phyloP scores from a whole-genome alignment of 345 rosid genomes.

The Durio zibethinus region DNA sequence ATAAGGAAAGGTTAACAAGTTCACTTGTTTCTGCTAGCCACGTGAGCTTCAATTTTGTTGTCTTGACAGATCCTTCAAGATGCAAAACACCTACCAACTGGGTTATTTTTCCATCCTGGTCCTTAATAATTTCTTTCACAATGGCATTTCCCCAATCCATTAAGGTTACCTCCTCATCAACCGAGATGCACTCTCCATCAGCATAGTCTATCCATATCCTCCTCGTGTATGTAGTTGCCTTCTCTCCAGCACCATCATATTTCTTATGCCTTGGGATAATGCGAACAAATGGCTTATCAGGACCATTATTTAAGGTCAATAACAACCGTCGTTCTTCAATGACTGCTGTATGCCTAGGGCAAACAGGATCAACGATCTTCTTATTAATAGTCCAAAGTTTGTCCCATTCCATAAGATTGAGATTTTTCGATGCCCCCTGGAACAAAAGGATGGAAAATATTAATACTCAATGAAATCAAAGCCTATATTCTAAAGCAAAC shows the following conservation, averaged over 20 bases:
- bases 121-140: conserved; percentile 8
- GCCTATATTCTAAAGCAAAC: background rate
- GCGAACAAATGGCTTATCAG: conserved; percentile 66
- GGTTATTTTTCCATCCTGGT: conserved; percentile 9
- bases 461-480: background rate
- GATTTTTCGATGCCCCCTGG: conserved; percentile 91
- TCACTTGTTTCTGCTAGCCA: conserved; percentile 3
- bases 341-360: conserved; percentile 97
- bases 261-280: conserved; percentile 84
- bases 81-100: conserved; percentile 14
- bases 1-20: conserved; percentile 9
- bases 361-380: conserved; percentile 89
- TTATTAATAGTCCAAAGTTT: conserved; percentile 94
- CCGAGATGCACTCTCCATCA: conserved; percentile 66
- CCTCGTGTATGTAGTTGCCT: conserved; percentile 76
- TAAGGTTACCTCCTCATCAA: conserved; percentile 75
- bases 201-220: conserved; percentile 76
- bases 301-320: conserved; percentile 60
- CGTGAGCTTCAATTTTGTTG: conserved; percentile 13
- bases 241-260: conserved; percentile 89
- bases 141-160: conserved; percentile 16
- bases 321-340: conserved; percentile 34
- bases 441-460: conserved; percentile 14
- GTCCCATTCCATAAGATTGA: conserved; percentile 98
- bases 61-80: conserved; percentile 17